Evolutionary conservation across 441 rosid genomes (phyloP).

Genomic region (Theobroma grandiflorum): DNA sequence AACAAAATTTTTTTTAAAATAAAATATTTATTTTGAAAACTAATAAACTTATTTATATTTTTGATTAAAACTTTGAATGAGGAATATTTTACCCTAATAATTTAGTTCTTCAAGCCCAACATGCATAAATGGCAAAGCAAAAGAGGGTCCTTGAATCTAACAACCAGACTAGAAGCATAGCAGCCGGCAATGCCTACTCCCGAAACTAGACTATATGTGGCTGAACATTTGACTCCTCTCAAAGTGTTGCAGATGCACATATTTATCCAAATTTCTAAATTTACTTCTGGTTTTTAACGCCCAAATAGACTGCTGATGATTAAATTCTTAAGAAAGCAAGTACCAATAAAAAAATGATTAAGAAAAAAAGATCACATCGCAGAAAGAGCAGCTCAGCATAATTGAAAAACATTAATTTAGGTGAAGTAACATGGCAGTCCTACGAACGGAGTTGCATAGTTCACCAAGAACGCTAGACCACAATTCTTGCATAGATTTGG

Average conservation of each 20-base stretch:
- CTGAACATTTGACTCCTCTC: not conserved
- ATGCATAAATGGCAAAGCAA: no score
- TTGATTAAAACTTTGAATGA: no score
- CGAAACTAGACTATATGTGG: not conserved
- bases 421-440: not conserved
- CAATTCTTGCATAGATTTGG: slow-evolving; percentile 10
- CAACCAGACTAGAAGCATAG: not conserved
- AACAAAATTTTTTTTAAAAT: no score
- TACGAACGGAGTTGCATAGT: not conserved
- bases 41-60: no score
- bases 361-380: not conserved
- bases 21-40: no score
- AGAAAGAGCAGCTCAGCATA: not conserved
- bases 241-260: no score
- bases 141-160: not conserved
- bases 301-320: not conserved
- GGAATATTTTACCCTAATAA: no score
- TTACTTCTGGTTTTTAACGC: not conserved
- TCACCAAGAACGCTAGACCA: not conserved
- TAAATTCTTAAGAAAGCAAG: not conserved
- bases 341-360: not conserved
- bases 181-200: not conserved
- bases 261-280: not conserved
- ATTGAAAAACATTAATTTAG: not conserved
- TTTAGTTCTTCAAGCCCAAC: no score